Evolutionary conservation across 768 basidiomycete genomes (phyloP).

Genomic region (Pulveroboletus ravenelii): DNA sequence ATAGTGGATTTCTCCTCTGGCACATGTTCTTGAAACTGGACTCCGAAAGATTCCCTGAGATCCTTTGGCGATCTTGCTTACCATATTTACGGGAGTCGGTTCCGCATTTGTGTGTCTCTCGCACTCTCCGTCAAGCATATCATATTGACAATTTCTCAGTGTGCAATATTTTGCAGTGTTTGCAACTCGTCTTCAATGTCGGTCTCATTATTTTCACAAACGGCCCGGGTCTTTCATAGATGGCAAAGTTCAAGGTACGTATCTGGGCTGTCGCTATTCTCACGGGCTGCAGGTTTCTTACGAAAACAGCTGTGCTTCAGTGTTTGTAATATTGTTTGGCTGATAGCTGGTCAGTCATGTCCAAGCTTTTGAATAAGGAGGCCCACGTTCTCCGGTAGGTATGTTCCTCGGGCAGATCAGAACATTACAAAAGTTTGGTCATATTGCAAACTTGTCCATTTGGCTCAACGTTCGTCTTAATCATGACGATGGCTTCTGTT

Average conservation of each 20-base stretch:
- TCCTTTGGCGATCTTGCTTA: constrained; percentile 54
- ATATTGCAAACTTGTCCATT: constrained; percentile 44
- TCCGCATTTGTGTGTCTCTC: constrained; percentile 33
- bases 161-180: constrained; percentile 45
- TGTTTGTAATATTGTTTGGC: constrained; percentile 55
- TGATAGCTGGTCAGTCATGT: constrained; percentile 27
- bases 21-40: constrained; percentile 52
- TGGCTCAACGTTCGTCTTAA: constrained; percentile 56
- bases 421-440: constrained; percentile 48
- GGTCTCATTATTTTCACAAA: constrained; percentile 33
- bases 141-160: constrained; percentile 16
- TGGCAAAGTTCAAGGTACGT: constrained; percentile 41
- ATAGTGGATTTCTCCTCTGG: constrained; percentile 55
- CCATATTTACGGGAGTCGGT: constrained; percentile 47
- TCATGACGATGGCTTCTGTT: constrained; percentile 57
- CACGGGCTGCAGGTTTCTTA: background rate
- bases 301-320: constrained; percentile 49
- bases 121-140: background rate
- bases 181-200: constrained; percentile 57
- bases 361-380: background rate
- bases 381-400: constrained; percentile 28
- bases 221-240: constrained; percentile 50
- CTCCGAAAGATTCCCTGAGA: constrained; percentile 48
- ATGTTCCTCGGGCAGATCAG: constrained; percentile 57
- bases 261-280: background rate